A percentile compares a stretch with the other conserved stretches of the same genome.
Conservation (phyloP, 306 rosid species). For the Rubus idaeus region DNA sequence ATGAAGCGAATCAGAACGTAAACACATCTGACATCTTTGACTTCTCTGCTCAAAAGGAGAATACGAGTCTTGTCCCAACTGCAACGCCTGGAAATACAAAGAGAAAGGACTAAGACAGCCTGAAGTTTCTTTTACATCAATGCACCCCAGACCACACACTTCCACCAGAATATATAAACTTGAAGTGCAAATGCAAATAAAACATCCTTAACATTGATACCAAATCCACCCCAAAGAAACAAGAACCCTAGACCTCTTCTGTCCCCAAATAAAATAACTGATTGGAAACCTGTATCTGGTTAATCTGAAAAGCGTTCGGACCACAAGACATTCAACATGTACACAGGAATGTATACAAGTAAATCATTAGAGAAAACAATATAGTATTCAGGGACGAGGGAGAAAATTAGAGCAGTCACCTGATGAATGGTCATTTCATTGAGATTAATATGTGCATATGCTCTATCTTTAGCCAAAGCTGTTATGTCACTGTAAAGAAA, state of each 20-base stretch:
- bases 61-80: conserved; percentile 75
- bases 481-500: conserved; percentile 78
- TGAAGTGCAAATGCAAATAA: no score
- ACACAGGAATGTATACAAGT: neutral
- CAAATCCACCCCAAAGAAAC: neutral
- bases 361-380: neutral
- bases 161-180: no score
- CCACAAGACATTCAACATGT: neutral
- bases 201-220: neutral
- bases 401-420: conserved; percentile 38
- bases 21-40: conserved; percentile 97
- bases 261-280: neutral
- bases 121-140: neutral
- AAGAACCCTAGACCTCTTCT: neutral
- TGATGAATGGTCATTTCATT: conserved; percentile 96
- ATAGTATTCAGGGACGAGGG: neutral
- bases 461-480: conserved; percentile 96
- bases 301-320: neutral
- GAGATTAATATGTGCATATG: conserved; percentile 81
- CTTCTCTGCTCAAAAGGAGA: conserved; percentile 66
- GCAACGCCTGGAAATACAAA: conserved; percentile 70
- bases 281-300: neutral
- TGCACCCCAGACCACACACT: neutral
- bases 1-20: conserved; percentile 82
- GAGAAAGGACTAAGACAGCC: conserved; percentile 7